phyloP scores from a whole-genome alignment of 495 filamentous ascomycete species.

The Saxophila tyrrhenica region DNA sequence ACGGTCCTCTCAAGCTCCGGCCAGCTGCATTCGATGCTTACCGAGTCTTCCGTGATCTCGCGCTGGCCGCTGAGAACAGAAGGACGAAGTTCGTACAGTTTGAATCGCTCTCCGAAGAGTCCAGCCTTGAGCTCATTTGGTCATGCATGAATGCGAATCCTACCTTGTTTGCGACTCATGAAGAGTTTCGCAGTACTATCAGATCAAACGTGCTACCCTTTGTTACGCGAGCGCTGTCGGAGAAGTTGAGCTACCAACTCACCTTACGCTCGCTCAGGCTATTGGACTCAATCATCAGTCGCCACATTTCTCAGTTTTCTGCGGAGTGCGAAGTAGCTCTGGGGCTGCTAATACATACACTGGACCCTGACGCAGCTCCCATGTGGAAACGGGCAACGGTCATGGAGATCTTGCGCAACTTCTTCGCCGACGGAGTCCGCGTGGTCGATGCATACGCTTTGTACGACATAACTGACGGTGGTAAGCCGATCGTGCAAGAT shows the following conservation, averaged over 20 bases:
- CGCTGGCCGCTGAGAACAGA: slow-evolving; percentile 73
- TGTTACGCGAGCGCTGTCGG: slow-evolving; percentile 64
- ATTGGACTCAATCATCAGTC: slow-evolving; percentile 62
- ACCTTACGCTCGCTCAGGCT: slow-evolving; percentile 75
- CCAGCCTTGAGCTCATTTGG: slow-evolving; percentile 84
- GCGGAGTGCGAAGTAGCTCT: slow-evolving; percentile 78
- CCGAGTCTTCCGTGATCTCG: slow-evolving; percentile 76
- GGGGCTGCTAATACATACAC: slow-evolving; percentile 70
- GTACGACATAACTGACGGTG: slow-evolving; percentile 62
- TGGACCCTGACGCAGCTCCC: slow-evolving; percentile 68
- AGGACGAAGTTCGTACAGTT: slow-evolving; percentile 67
- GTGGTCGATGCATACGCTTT: slow-evolving; percentile 69
- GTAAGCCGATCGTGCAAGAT: slow-evolving; percentile 67
- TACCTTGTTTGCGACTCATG: slow-evolving; percentile 62
- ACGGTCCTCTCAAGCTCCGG: slow-evolving; percentile 52
- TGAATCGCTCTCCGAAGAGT: slow-evolving; percentile 61
- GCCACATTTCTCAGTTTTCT: slow-evolving; percentile 61
- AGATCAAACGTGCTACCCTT: slow-evolving; percentile 75
- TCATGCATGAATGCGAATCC: slow-evolving; percentile 77
- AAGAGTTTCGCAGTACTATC: slow-evolving; percentile 69
- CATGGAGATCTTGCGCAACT: slow-evolving; percentile 78
- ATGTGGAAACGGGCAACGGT: slow-evolving; percentile 79
- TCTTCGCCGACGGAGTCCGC: slow-evolving; percentile 68
- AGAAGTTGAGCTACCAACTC: slow-evolving; percentile 66
- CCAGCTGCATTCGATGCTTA: slow-evolving; percentile 80